Evolutionary conservation across 2,329 filamentous ascomycete genomes (phyloP).

Genomic region (Aspergillus eucalypticola): DNA sequence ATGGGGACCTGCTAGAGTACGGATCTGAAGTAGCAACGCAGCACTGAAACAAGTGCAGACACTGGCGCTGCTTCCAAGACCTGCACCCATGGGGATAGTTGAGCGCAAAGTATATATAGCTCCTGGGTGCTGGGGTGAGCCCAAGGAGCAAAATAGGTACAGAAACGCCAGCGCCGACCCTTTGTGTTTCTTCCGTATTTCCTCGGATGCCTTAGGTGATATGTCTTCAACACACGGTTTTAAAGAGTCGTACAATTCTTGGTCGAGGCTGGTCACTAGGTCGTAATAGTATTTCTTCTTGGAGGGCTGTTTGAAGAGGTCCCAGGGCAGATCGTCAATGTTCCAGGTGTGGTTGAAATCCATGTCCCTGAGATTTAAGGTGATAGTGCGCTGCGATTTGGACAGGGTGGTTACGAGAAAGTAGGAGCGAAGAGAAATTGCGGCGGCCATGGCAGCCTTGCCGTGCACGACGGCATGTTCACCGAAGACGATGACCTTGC

Average conservation of each 20-base stretch:
- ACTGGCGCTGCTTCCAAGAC: conserved; percentile 90
- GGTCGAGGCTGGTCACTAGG: conserved; percentile 78
- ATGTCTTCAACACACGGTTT: conserved; percentile 75
- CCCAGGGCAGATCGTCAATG: conserved; percentile 89
- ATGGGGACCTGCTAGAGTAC: conserved; percentile 85
- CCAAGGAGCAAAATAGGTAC: conserved; percentile 88
- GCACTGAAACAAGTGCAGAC: conserved; percentile 86
- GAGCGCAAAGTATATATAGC: conserved; percentile 89
- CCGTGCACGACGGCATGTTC: conserved; percentile 98
- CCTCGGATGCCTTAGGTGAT: conserved; percentile 65
- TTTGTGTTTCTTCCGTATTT: conserved; percentile 80
- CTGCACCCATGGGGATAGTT: conserved; percentile 88
- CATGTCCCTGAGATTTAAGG: conserved; percentile 87
- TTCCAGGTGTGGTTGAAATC: conserved; percentile 89
- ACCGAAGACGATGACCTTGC: conserved; percentile 97
- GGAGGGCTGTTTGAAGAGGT: conserved; percentile 70
- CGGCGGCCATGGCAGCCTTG: conserved; percentile 92
- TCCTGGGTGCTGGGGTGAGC: conserved; percentile 73
- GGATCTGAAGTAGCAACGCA: conserved; percentile 82
- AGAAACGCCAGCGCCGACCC: conserved; percentile 82
- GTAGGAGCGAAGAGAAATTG: conserved; percentile 93
- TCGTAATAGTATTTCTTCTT: conserved; percentile 98
- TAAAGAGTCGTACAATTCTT: conserved; percentile 76
- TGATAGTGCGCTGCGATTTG: conserved; percentile 85
- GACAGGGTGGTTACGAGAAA: conserved; percentile 92